phyloP scores from a whole-genome alignment of 495 filamentous ascomycete species.

The Clavariopsis aquatica region DNA sequence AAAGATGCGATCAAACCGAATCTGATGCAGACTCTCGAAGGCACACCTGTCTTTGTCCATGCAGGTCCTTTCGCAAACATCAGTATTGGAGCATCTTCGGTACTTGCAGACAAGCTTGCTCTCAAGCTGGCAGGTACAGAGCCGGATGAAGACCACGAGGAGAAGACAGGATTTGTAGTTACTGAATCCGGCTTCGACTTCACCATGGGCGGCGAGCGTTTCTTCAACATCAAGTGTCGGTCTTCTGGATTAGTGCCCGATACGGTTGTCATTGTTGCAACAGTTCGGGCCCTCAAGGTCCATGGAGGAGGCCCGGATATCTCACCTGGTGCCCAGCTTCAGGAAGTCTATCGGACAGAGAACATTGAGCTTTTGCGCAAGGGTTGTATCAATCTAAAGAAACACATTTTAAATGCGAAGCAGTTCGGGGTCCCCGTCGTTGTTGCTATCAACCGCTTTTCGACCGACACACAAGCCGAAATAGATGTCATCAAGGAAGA shows the following conservation, averaged over 20 bases:
- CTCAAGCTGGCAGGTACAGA: conserved; percentile 95
- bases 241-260: conserved; percentile 90
- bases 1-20: conserved; percentile 98
- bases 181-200: conserved; percentile 99
- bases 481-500: conserved; percentile 86
- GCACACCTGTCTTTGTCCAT: conserved; percentile 95
- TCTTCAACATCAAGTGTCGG: conserved; percentile 99
- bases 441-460: conserved; percentile 95
- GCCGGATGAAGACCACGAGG: conserved; percentile 80
- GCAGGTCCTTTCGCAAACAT: conserved; percentile 98
- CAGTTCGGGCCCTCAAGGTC: conserved; percentile 92
- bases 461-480: conserved; percentile 91
- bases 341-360: conserved; percentile 86
- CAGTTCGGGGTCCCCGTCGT: conserved; percentile 92
- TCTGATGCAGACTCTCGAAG: conserved; percentile 96
- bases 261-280: conserved; percentile 91
- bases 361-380: conserved; percentile 86
- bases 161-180: conserved; percentile 91
- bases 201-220: conserved; percentile 98
- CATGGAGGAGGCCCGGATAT: conserved; percentile 95
- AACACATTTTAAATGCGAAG: conserved; percentile 87
- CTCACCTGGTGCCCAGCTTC: conserved; percentile 75
- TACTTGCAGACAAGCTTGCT: conserved; percentile 91
- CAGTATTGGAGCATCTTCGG: conserved; percentile 91
- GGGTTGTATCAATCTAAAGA: conserved; percentile 90